A percentile compares a stretch with the other conserved stretches of the same genome.
Evolutionary conservation across 2,329 filamentous ascomycete genomes (phyloP).

Genomic region (Ascochyta fabae): DNA sequence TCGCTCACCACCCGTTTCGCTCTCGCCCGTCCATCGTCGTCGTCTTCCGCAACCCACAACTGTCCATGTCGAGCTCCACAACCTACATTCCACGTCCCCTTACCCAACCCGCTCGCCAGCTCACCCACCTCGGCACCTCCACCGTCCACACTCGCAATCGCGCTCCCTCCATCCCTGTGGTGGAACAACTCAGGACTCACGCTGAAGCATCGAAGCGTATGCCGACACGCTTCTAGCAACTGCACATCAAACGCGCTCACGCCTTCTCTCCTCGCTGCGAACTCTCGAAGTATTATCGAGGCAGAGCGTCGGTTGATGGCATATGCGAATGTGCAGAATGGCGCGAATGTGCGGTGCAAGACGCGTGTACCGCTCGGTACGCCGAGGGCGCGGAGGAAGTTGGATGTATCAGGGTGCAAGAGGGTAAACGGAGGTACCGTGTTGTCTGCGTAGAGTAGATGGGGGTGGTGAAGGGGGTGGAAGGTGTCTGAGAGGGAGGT

Average conservation of each 20-base stretch:
- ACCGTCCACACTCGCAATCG: conserved; percentile 23
- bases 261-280: conserved; percentile 24
- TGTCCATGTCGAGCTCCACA: conserved; percentile 20
- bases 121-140: background rate
- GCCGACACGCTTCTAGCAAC: conserved; percentile 49
- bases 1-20: background rate
- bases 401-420: background rate
- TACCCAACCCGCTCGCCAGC: background rate
- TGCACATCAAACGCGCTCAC: conserved; percentile 47
- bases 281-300: conserved; percentile 32
- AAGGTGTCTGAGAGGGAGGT: conserved; percentile 21
- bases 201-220: conserved; percentile 46
- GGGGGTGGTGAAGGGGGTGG: background rate
- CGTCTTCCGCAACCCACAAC: conserved; percentile 17
- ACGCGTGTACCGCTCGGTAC: conserved; percentile 31
- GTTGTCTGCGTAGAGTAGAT: background rate
- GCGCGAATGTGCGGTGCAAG: conserved; percentile 43
- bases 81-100: conserved; percentile 22
- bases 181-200: conserved; percentile 52
- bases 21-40: background rate
- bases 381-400: background rate
- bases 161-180: conserved; percentile 40
- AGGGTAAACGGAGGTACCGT: background rate
- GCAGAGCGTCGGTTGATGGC: conserved; percentile 46
- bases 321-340: conserved; percentile 53